Percentiles rank a stretch among this genome's conserved stretches.
These are phyloP conservation scores for Teunomyces pallodes DNA, from an alignment of 805 yeast species.

Conservation along the genomic window DNA sequence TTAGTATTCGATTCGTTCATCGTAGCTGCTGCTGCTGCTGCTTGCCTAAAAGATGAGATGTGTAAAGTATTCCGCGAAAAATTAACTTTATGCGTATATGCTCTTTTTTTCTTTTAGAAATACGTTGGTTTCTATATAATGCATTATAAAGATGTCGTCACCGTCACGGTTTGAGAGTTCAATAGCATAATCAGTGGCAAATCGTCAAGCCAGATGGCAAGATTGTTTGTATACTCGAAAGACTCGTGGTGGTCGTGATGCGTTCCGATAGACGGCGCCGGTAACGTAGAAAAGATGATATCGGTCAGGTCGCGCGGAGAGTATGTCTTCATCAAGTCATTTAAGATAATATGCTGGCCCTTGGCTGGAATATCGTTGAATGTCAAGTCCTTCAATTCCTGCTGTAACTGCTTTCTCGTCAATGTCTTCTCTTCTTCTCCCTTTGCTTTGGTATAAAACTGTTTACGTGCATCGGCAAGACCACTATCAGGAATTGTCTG, in stretches of 20 bases:
- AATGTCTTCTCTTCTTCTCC: constrained; percentile 14
- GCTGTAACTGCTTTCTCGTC: constrained; percentile 35
- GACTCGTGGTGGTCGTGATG: constrained; percentile 69
- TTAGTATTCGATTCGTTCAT: constrained; percentile 11
- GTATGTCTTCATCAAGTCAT: constrained; percentile 71
- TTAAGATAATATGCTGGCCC: constrained; percentile 85
- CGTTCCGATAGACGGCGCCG: constrained; percentile 83
- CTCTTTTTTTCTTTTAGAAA: too few species aligned
- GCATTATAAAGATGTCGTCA: constrained; percentile 77
- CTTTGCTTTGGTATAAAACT: constrained; percentile 8
- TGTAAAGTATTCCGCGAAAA: neutral
- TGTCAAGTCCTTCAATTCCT: constrained; percentile 40
- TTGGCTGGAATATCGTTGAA: constrained; percentile 89
- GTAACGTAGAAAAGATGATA: constrained; percentile 83
- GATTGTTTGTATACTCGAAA: constrained; percentile 67
- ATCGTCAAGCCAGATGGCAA: constrained; percentile 77
- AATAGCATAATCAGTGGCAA: constrained; percentile 81
- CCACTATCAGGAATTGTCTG: constrained; percentile 2
- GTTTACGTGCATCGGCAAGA: constrained; percentile 6
- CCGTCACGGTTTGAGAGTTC: constrained; percentile 93
- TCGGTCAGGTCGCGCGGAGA: constrained; percentile 57
- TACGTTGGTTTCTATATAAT: neutral
- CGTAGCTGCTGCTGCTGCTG: neutral
- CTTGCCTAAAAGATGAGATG: neutral
- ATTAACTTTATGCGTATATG: constrained; percentile 1